Evolutionary conservation across 441 rosid species (phyloP), one percentile per base, ranked within the genome.

Genomic region (Mallotus japonicus): DNA sequence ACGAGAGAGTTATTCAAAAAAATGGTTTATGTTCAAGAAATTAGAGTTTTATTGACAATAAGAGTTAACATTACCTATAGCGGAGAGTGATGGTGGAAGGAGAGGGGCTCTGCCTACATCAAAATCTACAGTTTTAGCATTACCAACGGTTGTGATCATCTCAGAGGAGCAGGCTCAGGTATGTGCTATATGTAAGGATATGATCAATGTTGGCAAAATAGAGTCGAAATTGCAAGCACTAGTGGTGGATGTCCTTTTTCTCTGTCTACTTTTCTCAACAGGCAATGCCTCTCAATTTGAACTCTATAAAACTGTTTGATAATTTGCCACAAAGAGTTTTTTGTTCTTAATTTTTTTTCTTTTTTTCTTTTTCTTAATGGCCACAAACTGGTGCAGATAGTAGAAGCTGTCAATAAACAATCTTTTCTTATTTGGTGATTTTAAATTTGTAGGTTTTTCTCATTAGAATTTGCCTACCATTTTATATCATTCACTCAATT

Each of bases 221-320:
- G 88, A 77, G 49, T 89, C 81, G 77, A 86, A 84, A 80, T 68
- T 91, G 66, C 91, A 89, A 83, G 50, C 87, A 85, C 46, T 95
- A 98, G 99, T 91, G 96, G 89, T 95, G 96, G 98, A 75, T 91
- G 63, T 95, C 98, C 42, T 95, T 95, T 82, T 92, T 95, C 76
- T 80, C 95, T n/a, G 90, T 95, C 22, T 95, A 91, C 62, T 67
- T 85, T 57, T 85, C 97, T 14, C 97, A 95, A 69, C 99, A 95
- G 97, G 99, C 91, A 75, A 56, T 34, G 16, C 9, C 49, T 12
- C n/a, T 37, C 8, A 65, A 19, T 22, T 53, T 50, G 17, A n/a
- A 56, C 5, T 50, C 17, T 32, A 15, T 17, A 9, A 4, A 81
- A 46, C 3, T 76, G 88, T 73, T 90, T 58, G 86, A 83, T 69